These are phyloP conservation scores for Dendryphion nanum DNA, from an alignment of 2,329 filamentous ascomycete species.

Conservation along the genomic window DNA sequence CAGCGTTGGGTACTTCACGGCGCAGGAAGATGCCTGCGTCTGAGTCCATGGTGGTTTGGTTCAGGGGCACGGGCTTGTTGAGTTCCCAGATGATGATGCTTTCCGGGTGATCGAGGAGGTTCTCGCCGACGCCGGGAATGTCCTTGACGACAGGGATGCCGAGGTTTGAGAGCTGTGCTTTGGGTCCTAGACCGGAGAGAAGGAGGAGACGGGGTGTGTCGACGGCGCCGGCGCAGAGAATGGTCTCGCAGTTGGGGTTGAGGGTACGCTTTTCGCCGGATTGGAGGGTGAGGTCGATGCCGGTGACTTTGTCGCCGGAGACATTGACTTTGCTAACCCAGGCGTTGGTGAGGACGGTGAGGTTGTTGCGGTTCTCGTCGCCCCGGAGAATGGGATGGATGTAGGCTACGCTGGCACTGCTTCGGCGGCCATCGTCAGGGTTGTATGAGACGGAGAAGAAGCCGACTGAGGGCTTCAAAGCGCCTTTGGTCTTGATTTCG, in stretches of 20 bases:
- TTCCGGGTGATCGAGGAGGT: constrained; percentile 65
- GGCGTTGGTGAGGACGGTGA: constrained; percentile 82
- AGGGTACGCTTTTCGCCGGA: constrained; percentile 56
- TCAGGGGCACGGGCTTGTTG: constrained; percentile 71
- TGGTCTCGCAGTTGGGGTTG: constrained; percentile 69
- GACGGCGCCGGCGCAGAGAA: constrained; percentile 76
- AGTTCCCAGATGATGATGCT: constrained; percentile 74
- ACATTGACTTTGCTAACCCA: constrained; percentile 84
- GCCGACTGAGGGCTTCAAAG: constrained; percentile 73
- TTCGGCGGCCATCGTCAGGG: constrained; percentile 79
- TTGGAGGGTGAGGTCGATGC: constrained; percentile 67
- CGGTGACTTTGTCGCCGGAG: constrained; percentile 66
- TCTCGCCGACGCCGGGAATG: constrained; percentile 62
- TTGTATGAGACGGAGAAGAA: constrained; percentile 94
- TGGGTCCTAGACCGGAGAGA: constrained; percentile 51
- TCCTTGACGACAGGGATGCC: constrained; percentile 57
- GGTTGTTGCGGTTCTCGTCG: constrained; percentile 77
- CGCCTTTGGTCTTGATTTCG: constrained; percentile 72
- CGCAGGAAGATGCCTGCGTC: constrained; percentile 87
- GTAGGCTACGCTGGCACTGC: constrained; percentile 86
- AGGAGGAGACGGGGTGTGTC: constrained; percentile 71
- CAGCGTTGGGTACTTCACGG: constrained; percentile 69
- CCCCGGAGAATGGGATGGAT: constrained; percentile 87
- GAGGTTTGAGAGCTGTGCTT: constrained; percentile 47
- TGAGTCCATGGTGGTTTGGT: constrained; percentile 88